Conservation (phyloP, 1,139 yeast genomes). For the Williopsis jadinii region DNA sequence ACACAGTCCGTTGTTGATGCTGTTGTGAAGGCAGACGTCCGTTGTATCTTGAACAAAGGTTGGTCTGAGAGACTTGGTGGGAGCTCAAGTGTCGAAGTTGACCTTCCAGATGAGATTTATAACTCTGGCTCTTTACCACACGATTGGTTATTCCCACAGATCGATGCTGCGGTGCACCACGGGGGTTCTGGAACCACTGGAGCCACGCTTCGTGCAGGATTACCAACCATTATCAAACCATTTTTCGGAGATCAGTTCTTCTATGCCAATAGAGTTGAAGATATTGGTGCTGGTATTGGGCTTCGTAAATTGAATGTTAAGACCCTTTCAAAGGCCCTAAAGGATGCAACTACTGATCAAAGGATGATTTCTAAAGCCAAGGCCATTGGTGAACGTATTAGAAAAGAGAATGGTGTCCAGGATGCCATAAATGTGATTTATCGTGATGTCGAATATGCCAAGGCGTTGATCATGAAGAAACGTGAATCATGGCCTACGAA, state of each 20-base stretch:
- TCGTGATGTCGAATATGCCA: conserved; percentile 73
- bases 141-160: conserved; percentile 85
- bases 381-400: conserved; percentile 52
- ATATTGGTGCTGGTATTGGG: conserved; percentile 79
- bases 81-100: conserved; percentile 40
- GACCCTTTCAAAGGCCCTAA: conserved; percentile 59
- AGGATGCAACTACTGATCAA: conserved; percentile 58
- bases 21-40: conserved; percentile 68
- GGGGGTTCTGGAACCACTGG: conserved; percentile 99
- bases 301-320: conserved; percentile 61
- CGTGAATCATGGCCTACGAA: conserved; percentile 6
- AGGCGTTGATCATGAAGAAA: conserved; percentile 35
- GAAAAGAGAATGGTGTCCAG: conserved; percentile 70
- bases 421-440: conserved; percentile 74
- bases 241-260: conserved; percentile 96
- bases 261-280: conserved; percentile 81
- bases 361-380: conserved; percentile 63
- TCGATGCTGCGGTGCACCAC: conserved; percentile 95
- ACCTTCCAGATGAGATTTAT: conserved; percentile 62
- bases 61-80: conserved; percentile 75
- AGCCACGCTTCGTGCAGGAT: conserved; percentile 77
- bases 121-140: conserved; percentile 77
- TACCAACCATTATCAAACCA: conserved; percentile 88
- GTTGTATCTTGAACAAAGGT: conserved; percentile 86
- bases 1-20: conserved; percentile 77